Evolutionary conservation across 164 flowering plant genomes (phyloP), one percentile per base, ranked within the genome.

Genomic region (Stephania japonica): DNA sequence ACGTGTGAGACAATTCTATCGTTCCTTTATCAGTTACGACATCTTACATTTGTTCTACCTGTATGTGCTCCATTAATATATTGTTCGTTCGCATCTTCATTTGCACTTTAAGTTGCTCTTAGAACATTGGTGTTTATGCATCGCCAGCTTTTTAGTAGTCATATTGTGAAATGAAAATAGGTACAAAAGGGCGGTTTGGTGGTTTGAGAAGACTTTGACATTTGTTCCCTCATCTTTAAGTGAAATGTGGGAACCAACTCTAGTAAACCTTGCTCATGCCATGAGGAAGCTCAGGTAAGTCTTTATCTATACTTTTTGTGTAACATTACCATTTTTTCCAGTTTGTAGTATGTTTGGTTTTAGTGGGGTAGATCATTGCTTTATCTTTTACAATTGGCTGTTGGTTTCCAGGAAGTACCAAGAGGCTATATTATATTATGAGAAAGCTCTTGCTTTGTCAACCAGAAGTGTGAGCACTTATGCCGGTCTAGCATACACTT

Each of bases 401-500:
- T 32, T 32, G 32, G 25, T 64, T 47, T 59, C 21, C 64, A 91
- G 98, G 94, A 82, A 76, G 84, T 93, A 88, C 77, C 70, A 81
- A 72, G 94, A 96, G 75, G 99, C 99, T 68, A 88, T 91, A 72
- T 78, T 85, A 16, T 85, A 84, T 75, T 96, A 96, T 80, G 97
- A 96, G 80, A 90, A 86, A 85, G 98, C 99, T 70, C 91, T 96
- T 72, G 82, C 92, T 66, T 78, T 96, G 75, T 91, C 99, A 63
- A 88, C 90, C n/a, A 87, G 80, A 90, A 96, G 94, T 81, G 77
- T 87, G 81, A 90, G 97, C 84, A 89, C 97, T 49, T 96, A 90
- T 81, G 93, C 99, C 8, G 99, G 98, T 75, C 90, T 96, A 73
- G 99, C 99, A 16, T 96, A 93, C 82, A 90, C 98, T 43, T 90